These are phyloP conservation scores for Lactarius trivialis DNA, from an alignment of 768 basidiomycete species.

Conservation along the genomic window DNA sequence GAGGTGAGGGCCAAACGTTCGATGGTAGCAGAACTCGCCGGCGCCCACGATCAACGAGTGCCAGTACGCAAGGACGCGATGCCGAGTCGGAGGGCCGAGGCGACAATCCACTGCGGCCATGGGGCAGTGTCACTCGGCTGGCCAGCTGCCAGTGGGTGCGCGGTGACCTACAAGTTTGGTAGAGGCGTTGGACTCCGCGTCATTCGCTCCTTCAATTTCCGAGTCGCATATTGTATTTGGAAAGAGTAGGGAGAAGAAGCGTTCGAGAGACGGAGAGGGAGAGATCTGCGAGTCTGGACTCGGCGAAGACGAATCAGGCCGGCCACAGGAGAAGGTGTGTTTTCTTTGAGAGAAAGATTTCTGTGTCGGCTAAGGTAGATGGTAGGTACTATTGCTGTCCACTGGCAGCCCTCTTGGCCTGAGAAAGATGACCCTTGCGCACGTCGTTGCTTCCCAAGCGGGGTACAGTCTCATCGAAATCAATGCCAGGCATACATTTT, in stretches of 20 bases:
- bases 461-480: constrained; percentile 94
- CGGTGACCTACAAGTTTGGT: too few relatives aligned
- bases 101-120: too few relatives aligned
- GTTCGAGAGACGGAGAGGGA: constrained; percentile 49
- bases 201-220: too few relatives aligned
- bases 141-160: too few relatives aligned
- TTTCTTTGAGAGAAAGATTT: neutral
- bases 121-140: too few relatives aligned
- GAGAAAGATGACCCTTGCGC: constrained; percentile 94
- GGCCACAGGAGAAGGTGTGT: constrained; percentile 60
- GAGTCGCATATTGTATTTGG: too few relatives aligned
- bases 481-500: constrained; percentile 73
- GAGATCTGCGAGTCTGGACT: constrained; percentile 32
- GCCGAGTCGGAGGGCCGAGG: too few relatives aligned
- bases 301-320: constrained; percentile 60
- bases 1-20: too few relatives aligned
- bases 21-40: too few relatives aligned
- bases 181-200: too few relatives aligned
- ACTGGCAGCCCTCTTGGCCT: constrained; percentile 96
- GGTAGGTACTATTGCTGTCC: constrained; percentile 83
- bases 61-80: too few relatives aligned
- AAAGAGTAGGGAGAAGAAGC: constrained; percentile 54
- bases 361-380: neutral
- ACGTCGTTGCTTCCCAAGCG: constrained; percentile 87
- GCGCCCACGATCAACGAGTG: too few relatives aligned